Conservation (phyloP, 148 eudicot species). For the Fagopyrum homotropicum region DNA sequence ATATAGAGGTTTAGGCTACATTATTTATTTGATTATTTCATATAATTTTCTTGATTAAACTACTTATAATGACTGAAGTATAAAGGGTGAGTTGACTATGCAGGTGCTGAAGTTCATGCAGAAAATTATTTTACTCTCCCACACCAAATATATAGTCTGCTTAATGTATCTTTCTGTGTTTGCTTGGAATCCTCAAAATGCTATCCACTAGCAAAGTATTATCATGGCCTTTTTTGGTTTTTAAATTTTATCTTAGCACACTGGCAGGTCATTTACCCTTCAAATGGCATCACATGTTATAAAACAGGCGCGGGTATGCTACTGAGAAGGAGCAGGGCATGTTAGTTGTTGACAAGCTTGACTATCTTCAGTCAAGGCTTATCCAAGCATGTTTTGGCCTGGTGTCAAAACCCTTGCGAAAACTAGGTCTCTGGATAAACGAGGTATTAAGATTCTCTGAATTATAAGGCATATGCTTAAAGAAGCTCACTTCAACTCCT, state of each 20-base stretch:
- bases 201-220: not conserved
- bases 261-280: conserved; percentile 24
- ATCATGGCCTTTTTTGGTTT: not conserved
- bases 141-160: not conserved
- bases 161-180: not conserved
- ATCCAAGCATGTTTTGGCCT: conserved; percentile 54
- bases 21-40: not conserved
- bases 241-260: not conserved
- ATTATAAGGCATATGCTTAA: not conserved
- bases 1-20: not conserved
- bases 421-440: conserved; percentile 47
- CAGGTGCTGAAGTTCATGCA: not conserved
- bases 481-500: not conserved
- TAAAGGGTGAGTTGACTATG: not conserved
- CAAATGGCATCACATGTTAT: conserved; percentile 19
- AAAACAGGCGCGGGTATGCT: conserved; percentile 76
- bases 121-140: not conserved
- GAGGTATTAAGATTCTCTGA: conserved; percentile 44
- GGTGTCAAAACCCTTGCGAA: conserved; percentile 53
- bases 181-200: not conserved
- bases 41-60: not conserved
- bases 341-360: conserved; percentile 80
- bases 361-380: conserved; percentile 82
- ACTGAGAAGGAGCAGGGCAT: conserved; percentile 84
- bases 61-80: not conserved